phyloP scores from a whole-genome alignment of 2,329 filamentous ascomycete genomes.

The Cercospora zeina region DNA sequence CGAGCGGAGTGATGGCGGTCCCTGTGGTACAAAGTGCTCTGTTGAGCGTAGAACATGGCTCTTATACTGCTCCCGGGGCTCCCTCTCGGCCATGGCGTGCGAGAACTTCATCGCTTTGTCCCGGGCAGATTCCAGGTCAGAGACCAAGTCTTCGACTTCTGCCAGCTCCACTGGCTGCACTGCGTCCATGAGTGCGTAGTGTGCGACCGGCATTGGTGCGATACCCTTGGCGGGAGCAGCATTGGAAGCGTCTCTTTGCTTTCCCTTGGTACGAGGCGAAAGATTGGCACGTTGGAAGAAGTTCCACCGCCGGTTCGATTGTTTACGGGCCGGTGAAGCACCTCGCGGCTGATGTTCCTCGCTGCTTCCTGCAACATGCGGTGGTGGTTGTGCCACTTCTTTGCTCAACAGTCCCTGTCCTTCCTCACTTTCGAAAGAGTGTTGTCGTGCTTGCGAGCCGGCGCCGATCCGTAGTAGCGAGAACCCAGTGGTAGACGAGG shows the following conservation, averaged over 20 bases:
- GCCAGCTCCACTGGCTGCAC: conserved; percentile 48
- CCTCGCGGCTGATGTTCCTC: neutral
- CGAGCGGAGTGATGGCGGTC: neutral
- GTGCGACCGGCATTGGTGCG: conserved; percentile 42
- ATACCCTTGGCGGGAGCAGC: conserved; percentile 21
- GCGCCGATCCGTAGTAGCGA: neutral
- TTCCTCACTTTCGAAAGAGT: neutral
- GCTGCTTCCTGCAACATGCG: neutral
- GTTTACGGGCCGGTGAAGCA: conserved; percentile 26
- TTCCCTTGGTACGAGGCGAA: conserved; percentile 41
- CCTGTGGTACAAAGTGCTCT: neutral
- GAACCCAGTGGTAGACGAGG: neutral
- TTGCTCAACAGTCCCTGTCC: neutral
- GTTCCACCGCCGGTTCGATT: conserved; percentile 55
- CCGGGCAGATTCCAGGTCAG: conserved; percentile 41
- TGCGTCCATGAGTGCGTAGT: conserved; percentile 59
- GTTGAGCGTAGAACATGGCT: neutral
- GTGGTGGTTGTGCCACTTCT: neutral
- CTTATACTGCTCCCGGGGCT: neutral
- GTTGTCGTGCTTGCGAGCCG: neutral
- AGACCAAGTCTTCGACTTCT: conserved; percentile 51
- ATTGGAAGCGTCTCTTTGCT: conserved; percentile 19
- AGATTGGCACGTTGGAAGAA: conserved; percentile 58
- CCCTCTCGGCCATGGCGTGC: neutral
- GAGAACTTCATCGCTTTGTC: conserved; percentile 21